Percentiles rank a stretch among this genome's conserved stretches.
Conservation (phyloP, 352 stramenopile species). For the Globisporangium perplexum region DNA sequence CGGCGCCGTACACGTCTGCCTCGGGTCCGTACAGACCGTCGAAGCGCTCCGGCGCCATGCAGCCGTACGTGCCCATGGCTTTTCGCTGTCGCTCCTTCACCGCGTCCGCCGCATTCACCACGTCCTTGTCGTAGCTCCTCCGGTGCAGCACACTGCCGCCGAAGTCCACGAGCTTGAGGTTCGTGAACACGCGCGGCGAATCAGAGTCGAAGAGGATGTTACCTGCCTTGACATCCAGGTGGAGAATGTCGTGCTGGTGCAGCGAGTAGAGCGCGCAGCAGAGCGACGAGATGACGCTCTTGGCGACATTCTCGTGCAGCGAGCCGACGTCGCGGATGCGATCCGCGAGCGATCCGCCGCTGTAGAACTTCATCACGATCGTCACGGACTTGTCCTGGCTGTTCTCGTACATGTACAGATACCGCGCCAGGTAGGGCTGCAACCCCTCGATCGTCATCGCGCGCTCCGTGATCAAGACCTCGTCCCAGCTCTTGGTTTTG, state of each 20-base stretch:
- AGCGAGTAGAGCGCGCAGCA: constrained; percentile 41
- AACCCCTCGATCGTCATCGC: constrained; percentile 24
- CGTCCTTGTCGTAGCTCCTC: not conserved
- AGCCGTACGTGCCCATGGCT: constrained; percentile 43
- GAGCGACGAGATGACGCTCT: constrained; percentile 34
- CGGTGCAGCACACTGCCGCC: constrained; percentile 27
- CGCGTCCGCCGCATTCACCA: not conserved
- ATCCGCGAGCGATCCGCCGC: constrained; percentile 42
- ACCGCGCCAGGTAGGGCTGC: constrained; percentile 40
- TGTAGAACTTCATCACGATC: constrained; percentile 64
- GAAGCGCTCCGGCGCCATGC: constrained; percentile 64
- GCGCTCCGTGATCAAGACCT: constrained; percentile 45
- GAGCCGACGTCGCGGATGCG: constrained; percentile 28
- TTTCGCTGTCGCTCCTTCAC: constrained; percentile 11
- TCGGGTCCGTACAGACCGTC: constrained; percentile 37
- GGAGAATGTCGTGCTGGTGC: constrained; percentile 46
- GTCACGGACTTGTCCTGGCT: constrained; percentile 33
- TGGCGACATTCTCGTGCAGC: constrained; percentile 26
- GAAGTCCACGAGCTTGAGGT: constrained; percentile 70
- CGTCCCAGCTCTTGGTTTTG: constrained; percentile 20
- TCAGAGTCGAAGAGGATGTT: constrained; percentile 62
- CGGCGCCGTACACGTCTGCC: constrained; percentile 57
- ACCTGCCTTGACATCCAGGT: constrained; percentile 57
- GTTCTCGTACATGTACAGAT: constrained; percentile 60
- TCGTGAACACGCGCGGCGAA: constrained; percentile 23